Base-by-base conservation (phyloP, 2,329 filamentous ascomycete species). In the Talaromyces pinophilus region DNA sequence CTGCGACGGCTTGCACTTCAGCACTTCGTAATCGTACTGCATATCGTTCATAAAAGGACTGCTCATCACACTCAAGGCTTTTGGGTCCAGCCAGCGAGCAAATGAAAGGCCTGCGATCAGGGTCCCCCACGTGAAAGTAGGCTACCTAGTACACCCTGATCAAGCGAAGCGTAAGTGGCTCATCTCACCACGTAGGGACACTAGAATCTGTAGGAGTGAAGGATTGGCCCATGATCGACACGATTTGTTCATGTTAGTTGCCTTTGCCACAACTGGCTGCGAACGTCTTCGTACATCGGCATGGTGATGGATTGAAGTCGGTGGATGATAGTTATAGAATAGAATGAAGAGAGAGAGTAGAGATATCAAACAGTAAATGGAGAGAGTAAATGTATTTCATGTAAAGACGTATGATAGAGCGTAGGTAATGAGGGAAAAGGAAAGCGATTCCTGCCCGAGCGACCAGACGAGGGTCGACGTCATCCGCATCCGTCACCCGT, bases 391-490 rank as follows among this genome's bases (percentile, higher is more conserved):
- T 11, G 44, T 30, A 30, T 30, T 30, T 5, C n/a, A 22, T 46
- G 3, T n/a, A n/a, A 17, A 42, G 40, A 48, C 30, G 48, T 30
- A 28, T 6, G 25, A 30, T 52, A 8, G 17, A 11, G 2, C 48
- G 48, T 22, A 8, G 15, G 5, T 25, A 55, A 55, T 5, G 25
- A 17, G 15, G 19, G 3, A 15, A 25, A 48, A 30, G 38, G 22
- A 63, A 19, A 25, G 25, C 59, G 52, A 38, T 44, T 54, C 48
- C 62, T 63, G 62, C 62, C 50, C 42, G 40, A 28, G 33, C 35
- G 35, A 28, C 22, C 44, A 50, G 50, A 62, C 65, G 68, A 69
- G 69, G 63, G 74, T 76, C 75, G 76, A 78, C 76, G 76, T 78
- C 76, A 78, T 78, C 73, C 71, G 68, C 68, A 72, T 70, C 68